Percentiles rank a stretch among this genome's conserved stretches.
Evolutionary conservation across 768 basidiomycete species (phyloP).

Genomic region (Russula lepida): DNA sequence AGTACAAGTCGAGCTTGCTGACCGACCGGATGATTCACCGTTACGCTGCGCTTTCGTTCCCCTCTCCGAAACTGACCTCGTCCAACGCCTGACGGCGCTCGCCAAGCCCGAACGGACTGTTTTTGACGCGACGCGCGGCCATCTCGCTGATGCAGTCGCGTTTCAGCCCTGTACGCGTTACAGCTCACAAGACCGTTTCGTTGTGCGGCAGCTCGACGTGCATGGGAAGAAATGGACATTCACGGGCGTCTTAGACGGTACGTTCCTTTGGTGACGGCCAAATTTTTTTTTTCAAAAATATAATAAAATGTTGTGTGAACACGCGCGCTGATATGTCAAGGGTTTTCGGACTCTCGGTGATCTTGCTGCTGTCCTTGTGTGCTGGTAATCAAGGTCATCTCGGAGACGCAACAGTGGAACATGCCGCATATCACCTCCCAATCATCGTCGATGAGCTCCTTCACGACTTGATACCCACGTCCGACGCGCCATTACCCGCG

Average conservation of each 20-base stretch:
- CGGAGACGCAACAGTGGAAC: conserved; percentile 41
- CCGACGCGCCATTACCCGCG: conserved; percentile 20
- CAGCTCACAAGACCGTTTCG: conserved; percentile 36
- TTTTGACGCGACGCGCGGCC: conserved; percentile 18
- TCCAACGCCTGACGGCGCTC: conserved; percentile 7
- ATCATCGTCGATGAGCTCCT: conserved; percentile 32
- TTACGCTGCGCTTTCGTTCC: conserved; percentile 17
- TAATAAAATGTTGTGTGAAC: not conserved
- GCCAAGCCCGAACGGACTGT: conserved; percentile 15
- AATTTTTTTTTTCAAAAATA: not conserved
- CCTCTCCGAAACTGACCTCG: conserved; percentile 15
- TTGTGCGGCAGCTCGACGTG: conserved; percentile 34
- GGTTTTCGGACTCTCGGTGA: not conserved
- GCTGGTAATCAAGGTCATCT: conserved; percentile 34
- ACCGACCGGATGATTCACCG: conserved; percentile 16
- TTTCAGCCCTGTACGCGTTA: conserved; percentile 38
- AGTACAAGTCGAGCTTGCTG: conserved; percentile 17
- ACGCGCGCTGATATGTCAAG: not conserved
- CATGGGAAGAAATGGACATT: conserved; percentile 35
- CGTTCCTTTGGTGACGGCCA: conserved; percentile 7
- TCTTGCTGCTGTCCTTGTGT: not conserved
- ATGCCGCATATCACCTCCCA: conserved; percentile 36
- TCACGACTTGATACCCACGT: conserved; percentile 27
- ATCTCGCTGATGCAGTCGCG: conserved; percentile 32
- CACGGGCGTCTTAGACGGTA: conserved; percentile 41